Base-by-base conservation (phyloP, 2,329 filamentous ascomycete genomes). In the Diaporthe sp. region DNA sequence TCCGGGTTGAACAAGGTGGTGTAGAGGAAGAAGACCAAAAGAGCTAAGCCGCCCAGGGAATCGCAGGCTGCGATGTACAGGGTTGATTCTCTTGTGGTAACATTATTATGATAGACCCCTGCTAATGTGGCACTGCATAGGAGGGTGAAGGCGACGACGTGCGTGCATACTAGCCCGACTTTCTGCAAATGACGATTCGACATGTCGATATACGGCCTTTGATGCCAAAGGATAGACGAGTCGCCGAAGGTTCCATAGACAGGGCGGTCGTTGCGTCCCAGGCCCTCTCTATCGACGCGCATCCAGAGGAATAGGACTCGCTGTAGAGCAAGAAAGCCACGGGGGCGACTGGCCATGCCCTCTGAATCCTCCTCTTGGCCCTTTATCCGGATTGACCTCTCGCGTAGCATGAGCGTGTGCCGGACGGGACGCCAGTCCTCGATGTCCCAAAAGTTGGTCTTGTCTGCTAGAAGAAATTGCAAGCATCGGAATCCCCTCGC, bases 321-420 rank as follows among this genome's bases (percentile, higher is more conserved):
- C 22, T 59, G n/a, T 22, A 59, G 34, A 42, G 57, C 57, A 59
- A 59, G 34, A 12, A 39, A 59, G 57, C 57, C 57, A 25, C 57
- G 34, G 1, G 57, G 57, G 17, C 44, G 44, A 46, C 44, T 46
- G 10, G 8, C 55, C 55, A 22, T 37, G 28, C 31, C 55, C 55
- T 58, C 31, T 3, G 28, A 34, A n/a, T 34, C 31, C 4, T 58
- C 55, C 25, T 58, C 55, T 34, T 58, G 55, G 25, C 55, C 31
- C 55, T 58, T 37, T 22, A 17, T 58, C 17, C 13, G 4, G 17
- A 58, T 34, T 8, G 4, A 2, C 5, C 34, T 37, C 4, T 58
- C 55, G 55, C 9, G 22, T 10, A 58, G 31, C 17, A 58, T 8
- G 44, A 46, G 44, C 1, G 44, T 46, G 44, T 46, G 44, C 17